These are phyloP conservation scores for Acorus gramineus DNA, from an alignment of 106 monocot species.

Conservation along the genomic window DNA sequence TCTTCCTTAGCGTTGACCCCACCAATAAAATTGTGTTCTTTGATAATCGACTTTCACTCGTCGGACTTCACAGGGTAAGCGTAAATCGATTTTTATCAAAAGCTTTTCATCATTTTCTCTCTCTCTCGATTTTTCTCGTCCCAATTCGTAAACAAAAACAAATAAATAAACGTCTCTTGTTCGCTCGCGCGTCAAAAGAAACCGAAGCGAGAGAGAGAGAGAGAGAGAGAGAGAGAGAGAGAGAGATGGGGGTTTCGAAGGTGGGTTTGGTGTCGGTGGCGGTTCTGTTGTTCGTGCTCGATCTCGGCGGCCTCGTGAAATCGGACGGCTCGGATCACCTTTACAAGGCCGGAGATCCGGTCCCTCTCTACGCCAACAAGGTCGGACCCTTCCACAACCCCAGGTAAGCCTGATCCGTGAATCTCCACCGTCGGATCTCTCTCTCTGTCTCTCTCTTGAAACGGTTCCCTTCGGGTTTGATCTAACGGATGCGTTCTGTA, in stretches of 20 bases:
- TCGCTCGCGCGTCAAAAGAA: neutral
- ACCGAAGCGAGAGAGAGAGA: neutral
- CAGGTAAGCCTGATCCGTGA: conserved; percentile 17
- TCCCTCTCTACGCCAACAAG: conserved; percentile 68
- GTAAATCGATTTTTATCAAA: no score
- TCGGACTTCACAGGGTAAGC: no score
- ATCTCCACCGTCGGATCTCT: neutral
- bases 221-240: conserved; percentile 7
- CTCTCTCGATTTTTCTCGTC: no score
- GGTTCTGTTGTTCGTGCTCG: conserved; percentile 13
- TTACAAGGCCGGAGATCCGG: conserved; percentile 36
- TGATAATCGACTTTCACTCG: no score
- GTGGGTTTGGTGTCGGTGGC: conserved; percentile 2
- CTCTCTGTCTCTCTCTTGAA: conserved; percentile 5
- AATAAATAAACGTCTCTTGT: neutral
- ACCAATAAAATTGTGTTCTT: no score
- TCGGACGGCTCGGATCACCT: conserved; percentile 50
- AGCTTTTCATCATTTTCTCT: no score
- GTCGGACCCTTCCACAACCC: conserved; percentile 72
- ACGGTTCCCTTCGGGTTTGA: no score
- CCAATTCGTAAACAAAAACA: neutral
- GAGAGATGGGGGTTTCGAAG: neutral
- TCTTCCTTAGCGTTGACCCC: no score
- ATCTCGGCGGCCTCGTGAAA: conserved; percentile 17
- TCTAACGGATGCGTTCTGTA: neutral